Evolutionary conservation across 495 filamentous ascomycete genomes (phyloP).

Genomic region (Talaromyces liani): DNA sequence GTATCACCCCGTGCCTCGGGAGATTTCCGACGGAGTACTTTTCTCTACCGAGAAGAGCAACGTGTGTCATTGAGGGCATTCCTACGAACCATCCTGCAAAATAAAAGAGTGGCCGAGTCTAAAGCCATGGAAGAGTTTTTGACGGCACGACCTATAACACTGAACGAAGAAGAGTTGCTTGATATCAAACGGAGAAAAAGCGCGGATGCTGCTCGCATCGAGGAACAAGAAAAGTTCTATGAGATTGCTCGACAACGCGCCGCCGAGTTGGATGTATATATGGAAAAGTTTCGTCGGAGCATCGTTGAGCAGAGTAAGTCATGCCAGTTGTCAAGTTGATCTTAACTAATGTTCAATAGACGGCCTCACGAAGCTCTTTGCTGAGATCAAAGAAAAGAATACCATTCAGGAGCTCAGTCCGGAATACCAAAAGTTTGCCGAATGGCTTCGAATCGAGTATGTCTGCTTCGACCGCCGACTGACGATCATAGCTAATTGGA

Average conservation of each 20-base stretch:
- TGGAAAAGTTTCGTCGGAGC: slow-evolving; percentile 76
- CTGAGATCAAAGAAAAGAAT: slow-evolving; percentile 82
- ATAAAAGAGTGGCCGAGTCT: slow-evolving; percentile 73
- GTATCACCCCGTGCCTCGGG: slow-evolving; percentile 44
- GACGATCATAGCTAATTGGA: slow-evolving; percentile 5
- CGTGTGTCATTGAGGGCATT: slow-evolving; percentile 88
- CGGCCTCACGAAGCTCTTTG: slow-evolving; percentile 87
- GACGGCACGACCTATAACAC: slow-evolving; percentile 54
- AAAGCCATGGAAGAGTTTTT: slow-evolving; percentile 79
- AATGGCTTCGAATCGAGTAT: slow-evolving; percentile 92
- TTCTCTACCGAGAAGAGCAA: slow-evolving; percentile 83
- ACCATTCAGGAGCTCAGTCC: slow-evolving; percentile 80
- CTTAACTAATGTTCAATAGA: slow-evolving; percentile 37
- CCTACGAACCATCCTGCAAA: slow-evolving; percentile 73
- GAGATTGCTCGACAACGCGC: slow-evolving; percentile 89
- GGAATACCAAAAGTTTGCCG: slow-evolving; percentile 96
- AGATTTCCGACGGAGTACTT: slow-evolving; percentile 36
- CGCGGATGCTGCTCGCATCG: slow-evolving; percentile 79
- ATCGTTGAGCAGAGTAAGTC: slow-evolving; percentile 73
- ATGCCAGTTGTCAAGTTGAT: neutral
- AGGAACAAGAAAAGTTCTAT: slow-evolving; percentile 91
- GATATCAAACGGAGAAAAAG: slow-evolving; percentile 73
- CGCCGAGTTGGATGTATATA: slow-evolving; percentile 89
- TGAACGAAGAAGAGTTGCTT: slow-evolving; percentile 72
- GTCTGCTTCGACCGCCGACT: slow-evolving; percentile 9